Base-by-base conservation (phyloP, 257 asterid species). In the Primulina tabacum region DNA sequence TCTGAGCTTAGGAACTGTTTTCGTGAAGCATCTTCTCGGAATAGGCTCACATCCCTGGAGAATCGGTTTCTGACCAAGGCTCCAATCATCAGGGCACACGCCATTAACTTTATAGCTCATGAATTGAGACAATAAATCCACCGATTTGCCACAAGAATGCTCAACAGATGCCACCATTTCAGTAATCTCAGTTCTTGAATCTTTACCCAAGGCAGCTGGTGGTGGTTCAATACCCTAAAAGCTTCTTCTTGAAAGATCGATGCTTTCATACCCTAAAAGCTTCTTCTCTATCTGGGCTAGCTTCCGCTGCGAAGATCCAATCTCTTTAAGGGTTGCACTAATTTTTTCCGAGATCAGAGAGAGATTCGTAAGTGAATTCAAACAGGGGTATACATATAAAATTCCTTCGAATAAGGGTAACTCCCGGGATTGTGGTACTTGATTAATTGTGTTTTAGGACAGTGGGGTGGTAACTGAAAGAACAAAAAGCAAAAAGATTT, bases 31-130 rank as follows among this genome's bases (percentile, higher is more conserved):
- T 73, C 96, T 78, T 53, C 92, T 80, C 2, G 96, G 93, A 71
- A 88, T 34, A 60, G 92, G 93, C 87, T 88, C 92, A 65, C 96
- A 88, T 0, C 92, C 90, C 16, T 71, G 73, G 1, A 88, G 77
- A 74, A 88, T 81, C 80, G 86, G 76, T 78, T 74, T 86, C 73
- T 88, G 96, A 8, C 89, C 90, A 6, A 85, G 79, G 58, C 82
- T 81, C 92, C 92, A 86, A 65, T 88, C 93, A 60, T 88, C 90
- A 2, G 96, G 92, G 65, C 96, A 88, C 33, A 73, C 72, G 14
- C 90, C 86, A 61, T 74, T 78, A 35, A 79, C 85, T 61, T 80
- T 85, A 38, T 88, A 88, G 47, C 2, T 75, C 96, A 86, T 86
- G 80, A 68, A 88, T 32, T 80, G 70, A 5, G 86, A 75, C 78